Conservation (phyloP, 2,329 filamentous ascomycete species). For the Botrytis hyacinthi region DNA sequence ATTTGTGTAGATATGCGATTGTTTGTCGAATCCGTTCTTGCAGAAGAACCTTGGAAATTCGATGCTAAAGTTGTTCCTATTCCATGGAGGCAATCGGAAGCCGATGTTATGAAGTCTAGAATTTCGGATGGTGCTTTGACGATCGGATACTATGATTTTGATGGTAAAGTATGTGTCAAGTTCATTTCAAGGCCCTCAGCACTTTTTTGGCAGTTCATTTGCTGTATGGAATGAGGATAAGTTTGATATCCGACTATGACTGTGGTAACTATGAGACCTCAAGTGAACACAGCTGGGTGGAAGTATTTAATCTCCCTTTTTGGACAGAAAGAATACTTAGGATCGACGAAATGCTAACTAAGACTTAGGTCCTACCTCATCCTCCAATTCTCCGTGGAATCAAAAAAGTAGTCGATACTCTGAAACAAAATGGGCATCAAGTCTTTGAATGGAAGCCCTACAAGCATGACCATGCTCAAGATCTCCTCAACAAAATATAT, state of each 20-base stretch:
- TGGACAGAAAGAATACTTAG: background rate
- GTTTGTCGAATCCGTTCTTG: slow-evolving; percentile 40
- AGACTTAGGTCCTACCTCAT: slow-evolving; percentile 41
- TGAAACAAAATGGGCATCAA: slow-evolving; percentile 54
- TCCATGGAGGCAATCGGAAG: slow-evolving; percentile 39
- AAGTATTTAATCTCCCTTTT: too few relatives aligned
- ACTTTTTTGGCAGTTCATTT: background rate
- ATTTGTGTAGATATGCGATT: slow-evolving; percentile 37
- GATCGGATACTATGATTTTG: slow-evolving; percentile 40
- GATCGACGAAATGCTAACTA: background rate
- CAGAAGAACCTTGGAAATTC: slow-evolving; percentile 39
- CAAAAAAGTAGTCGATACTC: slow-evolving; percentile 47
- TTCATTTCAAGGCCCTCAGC: background rate
- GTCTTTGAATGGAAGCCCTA: slow-evolving; percentile 42
- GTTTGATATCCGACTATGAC: slow-evolving; percentile 41
- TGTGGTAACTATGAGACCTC: slow-evolving; percentile 25
- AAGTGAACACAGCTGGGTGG: background rate
- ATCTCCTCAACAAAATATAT: slow-evolving; percentile 34
- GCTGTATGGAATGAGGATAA: background rate
- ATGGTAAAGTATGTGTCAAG: slow-evolving; percentile 36
- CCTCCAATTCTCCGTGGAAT: slow-evolving; percentile 58
- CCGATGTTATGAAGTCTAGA: slow-evolving; percentile 38
- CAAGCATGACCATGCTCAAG: slow-evolving; percentile 37
- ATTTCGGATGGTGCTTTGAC: slow-evolving; percentile 40
- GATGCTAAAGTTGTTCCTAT: slow-evolving; percentile 46